Percentiles rank a stretch among this genome's conserved stretches.
Evolutionary conservation across 257 asterid genomes (phyloP).

Genomic region (Solanum virginianum): DNA sequence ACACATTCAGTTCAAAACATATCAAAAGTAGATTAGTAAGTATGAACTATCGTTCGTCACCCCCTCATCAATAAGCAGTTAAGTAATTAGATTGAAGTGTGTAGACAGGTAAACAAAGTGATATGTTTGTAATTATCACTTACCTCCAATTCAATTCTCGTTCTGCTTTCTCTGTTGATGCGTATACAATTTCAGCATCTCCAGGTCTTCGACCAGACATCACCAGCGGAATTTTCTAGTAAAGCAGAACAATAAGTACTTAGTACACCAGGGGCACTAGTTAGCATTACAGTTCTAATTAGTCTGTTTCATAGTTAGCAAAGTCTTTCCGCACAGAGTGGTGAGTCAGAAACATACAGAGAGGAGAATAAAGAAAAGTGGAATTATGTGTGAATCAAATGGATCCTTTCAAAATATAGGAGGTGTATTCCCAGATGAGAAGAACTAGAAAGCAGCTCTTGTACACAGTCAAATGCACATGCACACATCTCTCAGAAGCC

Average conservation of each 20-base stretch:
- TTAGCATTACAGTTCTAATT: background rate
- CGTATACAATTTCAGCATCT: slow-evolving; percentile 88
- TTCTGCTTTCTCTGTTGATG: slow-evolving; percentile 83
- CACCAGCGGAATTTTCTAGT: slow-evolving; percentile 76
- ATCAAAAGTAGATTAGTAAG: background rate
- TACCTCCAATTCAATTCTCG: slow-evolving; percentile 91
- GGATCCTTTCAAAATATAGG: background rate
- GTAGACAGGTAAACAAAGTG: background rate
- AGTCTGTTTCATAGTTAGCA: background rate
- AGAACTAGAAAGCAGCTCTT: background rate
- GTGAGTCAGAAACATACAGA: background rate
- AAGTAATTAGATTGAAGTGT: background rate
- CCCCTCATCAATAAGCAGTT: background rate
- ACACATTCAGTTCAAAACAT: background rate
- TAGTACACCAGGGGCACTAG: background rate
- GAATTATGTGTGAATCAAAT: background rate
- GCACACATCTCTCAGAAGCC: background rate
- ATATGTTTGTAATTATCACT: slow-evolving; percentile 4
- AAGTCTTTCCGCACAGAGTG: background rate
- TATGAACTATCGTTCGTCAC: background rate
- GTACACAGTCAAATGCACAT: background rate
- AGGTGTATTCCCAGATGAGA: background rate
- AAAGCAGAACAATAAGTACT: background rate
- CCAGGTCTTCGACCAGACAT: slow-evolving; percentile 80
- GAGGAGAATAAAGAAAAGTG: background rate